A percentile compares a stretch with the other conserved stretches of the same genome.
Evolutionary conservation across 805 yeast species (phyloP).

Genomic region (Zygosaccharomyces siamensis): DNA sequence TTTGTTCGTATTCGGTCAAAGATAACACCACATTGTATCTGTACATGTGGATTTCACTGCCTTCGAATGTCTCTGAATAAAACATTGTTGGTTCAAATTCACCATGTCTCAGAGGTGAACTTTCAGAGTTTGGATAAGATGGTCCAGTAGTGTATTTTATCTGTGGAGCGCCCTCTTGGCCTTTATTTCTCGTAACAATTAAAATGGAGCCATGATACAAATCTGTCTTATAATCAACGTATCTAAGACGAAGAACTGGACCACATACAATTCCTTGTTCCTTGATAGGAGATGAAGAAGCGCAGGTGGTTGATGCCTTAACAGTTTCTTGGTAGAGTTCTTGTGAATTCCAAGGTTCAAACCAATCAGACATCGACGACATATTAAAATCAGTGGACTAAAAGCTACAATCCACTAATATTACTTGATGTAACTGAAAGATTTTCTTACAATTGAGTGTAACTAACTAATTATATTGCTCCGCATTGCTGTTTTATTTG

Average conservation of each 20-base stretch:
- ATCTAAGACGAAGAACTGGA: slow-evolving; percentile 67
- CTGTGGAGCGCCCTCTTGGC: slow-evolving; percentile 29
- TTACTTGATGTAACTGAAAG: too few species aligned
- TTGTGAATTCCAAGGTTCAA: slow-evolving; percentile 27
- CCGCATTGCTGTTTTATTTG: not conserved
- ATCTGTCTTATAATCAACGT: slow-evolving; percentile 47
- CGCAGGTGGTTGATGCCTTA: slow-evolving; percentile 20
- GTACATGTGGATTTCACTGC: slow-evolving; percentile 52
- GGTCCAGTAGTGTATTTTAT: slow-evolving; percentile 15
- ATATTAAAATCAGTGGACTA: not conserved
- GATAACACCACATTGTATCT: slow-evolving; percentile 55
- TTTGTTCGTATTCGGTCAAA: slow-evolving; percentile 50
- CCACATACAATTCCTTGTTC: slow-evolving; percentile 49
- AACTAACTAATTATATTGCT: too few species aligned
- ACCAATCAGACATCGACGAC: slow-evolving; percentile 16
- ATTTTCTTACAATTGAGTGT: too few species aligned
- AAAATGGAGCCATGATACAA: slow-evolving; percentile 66
- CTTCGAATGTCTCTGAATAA: slow-evolving; percentile 33
- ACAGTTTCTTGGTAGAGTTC: slow-evolving; percentile 21
- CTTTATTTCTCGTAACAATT: slow-evolving; percentile 51
- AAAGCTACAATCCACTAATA: not conserved
- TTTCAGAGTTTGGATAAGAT: slow-evolving; percentile 1
- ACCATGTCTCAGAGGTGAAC: slow-evolving; percentile 32
- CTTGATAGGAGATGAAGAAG: slow-evolving; percentile 20
- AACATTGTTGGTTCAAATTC: slow-evolving; percentile 44